Percentiles rank a stretch among this genome's conserved stretches.
These are phyloP conservation scores for Boletellus ananas DNA, from an alignment of 768 basidiomycete genomes.

Conservation along the genomic window DNA sequence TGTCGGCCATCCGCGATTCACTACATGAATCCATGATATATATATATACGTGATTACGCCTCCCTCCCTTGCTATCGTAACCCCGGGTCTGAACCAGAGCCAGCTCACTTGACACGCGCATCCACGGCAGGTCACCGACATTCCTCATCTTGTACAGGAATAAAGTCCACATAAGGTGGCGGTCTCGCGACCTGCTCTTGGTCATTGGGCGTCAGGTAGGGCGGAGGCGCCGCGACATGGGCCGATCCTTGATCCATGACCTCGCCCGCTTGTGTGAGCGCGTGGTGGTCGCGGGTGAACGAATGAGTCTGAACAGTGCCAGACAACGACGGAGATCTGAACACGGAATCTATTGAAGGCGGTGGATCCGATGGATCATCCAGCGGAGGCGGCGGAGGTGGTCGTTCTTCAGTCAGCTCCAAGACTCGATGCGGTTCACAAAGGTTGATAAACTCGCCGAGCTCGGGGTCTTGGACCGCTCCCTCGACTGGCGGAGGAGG, in stretches of 20 bases:
- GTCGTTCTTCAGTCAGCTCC: conserved; percentile 52
- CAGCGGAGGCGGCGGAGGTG: conserved; percentile 77
- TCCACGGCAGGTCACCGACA: conserved; percentile 9
- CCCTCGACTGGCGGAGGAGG: conserved; percentile 78
- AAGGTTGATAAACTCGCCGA: conserved; percentile 61
- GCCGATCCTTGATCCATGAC: conserved; percentile 34
- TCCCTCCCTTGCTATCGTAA: conserved; percentile 23
- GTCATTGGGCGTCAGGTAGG: conserved; percentile 57
- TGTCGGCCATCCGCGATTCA: conserved; percentile 15
- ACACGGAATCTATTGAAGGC: conserved; percentile 82
- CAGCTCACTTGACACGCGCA: not conserved
- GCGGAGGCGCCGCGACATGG: conserved; percentile 70
- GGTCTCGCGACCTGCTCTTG: conserved; percentile 54
- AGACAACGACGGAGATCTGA: conserved; percentile 37
- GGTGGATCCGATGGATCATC: conserved; percentile 89
- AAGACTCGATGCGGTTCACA: conserved; percentile 56
- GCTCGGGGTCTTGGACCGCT: conserved; percentile 65
- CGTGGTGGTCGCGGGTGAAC: conserved; percentile 28
- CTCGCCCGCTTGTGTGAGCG: conserved; percentile 32
- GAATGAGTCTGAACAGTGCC: conserved; percentile 21
- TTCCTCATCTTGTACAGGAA: conserved; percentile 9
- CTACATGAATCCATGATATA: conserved; percentile 18
- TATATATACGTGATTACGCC: conserved; percentile 19
- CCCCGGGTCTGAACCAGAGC: conserved; percentile 7
- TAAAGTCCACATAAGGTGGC: conserved; percentile 60